Conservation (phyloP, 352 stramenopile species). For the Phytophthora pluvialis region DNA sequence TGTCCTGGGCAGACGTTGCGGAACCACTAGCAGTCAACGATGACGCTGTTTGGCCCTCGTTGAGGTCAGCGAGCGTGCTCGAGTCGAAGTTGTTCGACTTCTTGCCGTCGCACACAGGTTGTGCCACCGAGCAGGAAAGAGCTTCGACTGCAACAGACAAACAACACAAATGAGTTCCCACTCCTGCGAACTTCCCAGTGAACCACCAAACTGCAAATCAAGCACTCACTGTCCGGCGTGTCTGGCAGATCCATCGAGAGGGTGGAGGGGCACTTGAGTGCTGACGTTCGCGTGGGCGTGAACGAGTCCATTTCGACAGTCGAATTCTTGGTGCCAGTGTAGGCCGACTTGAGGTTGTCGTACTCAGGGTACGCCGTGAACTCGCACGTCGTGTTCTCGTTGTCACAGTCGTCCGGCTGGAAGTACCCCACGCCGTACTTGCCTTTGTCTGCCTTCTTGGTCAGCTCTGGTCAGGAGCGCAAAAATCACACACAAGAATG, state of each 20-base stretch:
- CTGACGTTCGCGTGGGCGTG: constrained; percentile 36
- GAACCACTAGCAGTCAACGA: constrained; percentile 12
- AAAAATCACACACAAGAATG: too few relatives aligned
- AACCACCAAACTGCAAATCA: neutral
- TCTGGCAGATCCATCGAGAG: constrained; percentile 51
- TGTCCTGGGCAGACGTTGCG: constrained; percentile 18
- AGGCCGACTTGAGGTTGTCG: constrained; percentile 55
- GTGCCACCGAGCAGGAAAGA: constrained; percentile 46
- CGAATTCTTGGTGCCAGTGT: constrained; percentile 53
- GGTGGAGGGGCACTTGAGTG: constrained; percentile 46
- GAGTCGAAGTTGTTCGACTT: constrained; percentile 50
- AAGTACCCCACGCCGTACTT: constrained; percentile 78
- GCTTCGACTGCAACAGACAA: constrained; percentile 30
- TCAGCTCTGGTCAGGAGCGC: constrained; percentile 28
- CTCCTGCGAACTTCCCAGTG: neutral
- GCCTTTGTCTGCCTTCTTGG: constrained; percentile 53
- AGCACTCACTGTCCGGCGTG: constrained; percentile 37
- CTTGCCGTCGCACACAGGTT: constrained; percentile 48
- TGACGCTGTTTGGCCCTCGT: constrained; percentile 18
- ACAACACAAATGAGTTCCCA: neutral
- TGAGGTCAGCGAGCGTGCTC: constrained; percentile 26
- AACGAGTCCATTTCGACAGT: constrained; percentile 50
- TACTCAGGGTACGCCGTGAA: constrained; percentile 69
- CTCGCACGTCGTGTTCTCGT: constrained; percentile 50
- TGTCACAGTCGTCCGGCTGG: constrained; percentile 61